These are phyloP conservation scores for Phytopythium litorale DNA, from an alignment of 352 stramenopile genomes.

Conservation along the genomic window DNA sequence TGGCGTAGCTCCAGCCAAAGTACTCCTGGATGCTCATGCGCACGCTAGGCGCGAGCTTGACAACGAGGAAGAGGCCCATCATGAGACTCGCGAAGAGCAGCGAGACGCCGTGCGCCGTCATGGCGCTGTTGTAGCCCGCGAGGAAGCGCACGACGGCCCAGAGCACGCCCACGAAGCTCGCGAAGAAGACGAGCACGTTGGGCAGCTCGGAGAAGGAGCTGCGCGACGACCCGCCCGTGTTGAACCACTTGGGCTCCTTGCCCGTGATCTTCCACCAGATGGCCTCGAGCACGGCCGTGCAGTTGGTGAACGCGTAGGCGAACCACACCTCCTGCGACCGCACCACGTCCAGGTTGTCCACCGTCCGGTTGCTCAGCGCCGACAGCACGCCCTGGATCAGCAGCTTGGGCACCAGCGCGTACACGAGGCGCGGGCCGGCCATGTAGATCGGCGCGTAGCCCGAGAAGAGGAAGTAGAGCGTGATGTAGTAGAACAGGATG, in stretches of 20 bases:
- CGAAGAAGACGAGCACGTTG: constrained; percentile 83
- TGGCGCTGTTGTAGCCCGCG: constrained; percentile 69
- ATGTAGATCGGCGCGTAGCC: constrained; percentile 82
- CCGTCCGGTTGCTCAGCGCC: constrained; percentile 74
- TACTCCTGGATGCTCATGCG: constrained; percentile 87
- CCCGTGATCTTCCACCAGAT: constrained; percentile 84
- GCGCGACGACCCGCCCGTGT: constrained; percentile 71
- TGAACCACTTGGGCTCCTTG: constrained; percentile 53
- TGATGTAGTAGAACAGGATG: constrained; percentile 82
- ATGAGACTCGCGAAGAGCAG: constrained; percentile 31
- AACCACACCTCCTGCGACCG: constrained; percentile 78
- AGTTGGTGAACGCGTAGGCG: constrained; percentile 82
- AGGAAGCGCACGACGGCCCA: constrained; percentile 84
- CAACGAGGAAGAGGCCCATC: constrained; percentile 73
- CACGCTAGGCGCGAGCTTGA: constrained; percentile 75
- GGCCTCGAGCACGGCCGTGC: constrained; percentile 63
- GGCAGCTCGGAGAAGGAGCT: constrained; percentile 65
- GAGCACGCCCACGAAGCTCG: constrained; percentile 60
- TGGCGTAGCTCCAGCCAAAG: constrained; percentile 88
- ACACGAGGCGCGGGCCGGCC: constrained; percentile 52
- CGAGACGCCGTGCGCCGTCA: constrained; percentile 53
- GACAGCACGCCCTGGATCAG: constrained; percentile 67
- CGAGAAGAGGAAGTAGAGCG: constrained; percentile 84
- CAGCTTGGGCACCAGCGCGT: constrained; percentile 65
- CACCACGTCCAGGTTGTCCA: constrained; percentile 82